A percentile compares a stretch with the other conserved stretches of the same genome.
phyloP scores from a whole-genome alignment of 805 yeast species.

The Debaryomyces tyrocola region DNA sequence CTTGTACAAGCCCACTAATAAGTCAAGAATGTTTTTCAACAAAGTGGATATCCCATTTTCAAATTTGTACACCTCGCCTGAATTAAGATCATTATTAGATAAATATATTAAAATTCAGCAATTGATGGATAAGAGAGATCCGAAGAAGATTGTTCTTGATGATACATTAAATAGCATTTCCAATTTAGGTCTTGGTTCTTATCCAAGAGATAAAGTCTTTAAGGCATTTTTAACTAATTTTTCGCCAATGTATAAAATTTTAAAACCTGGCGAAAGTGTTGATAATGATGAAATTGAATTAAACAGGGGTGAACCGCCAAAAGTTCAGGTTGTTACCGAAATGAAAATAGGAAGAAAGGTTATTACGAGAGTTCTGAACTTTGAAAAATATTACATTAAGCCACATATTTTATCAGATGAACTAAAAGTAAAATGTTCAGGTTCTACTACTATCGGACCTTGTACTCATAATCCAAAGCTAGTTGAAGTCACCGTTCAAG shows the following conservation, averaged over 20 bases:
- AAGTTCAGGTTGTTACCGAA: slow-evolving; percentile 65
- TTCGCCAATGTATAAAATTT: slow-evolving; percentile 50
- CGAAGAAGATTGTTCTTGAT: slow-evolving; percentile 56
- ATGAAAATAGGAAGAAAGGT: slow-evolving; percentile 79
- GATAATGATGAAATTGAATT: slow-evolving; percentile 29
- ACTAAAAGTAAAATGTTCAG: slow-evolving; percentile 79
- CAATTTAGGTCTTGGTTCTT: slow-evolving; percentile 25
- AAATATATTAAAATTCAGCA: slow-evolving; percentile 55
- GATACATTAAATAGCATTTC: slow-evolving; percentile 48
- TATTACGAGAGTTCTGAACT: slow-evolving; percentile 69
- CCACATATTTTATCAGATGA: slow-evolving; percentile 66
- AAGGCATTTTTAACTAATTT: slow-evolving; percentile 47
- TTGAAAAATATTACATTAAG: slow-evolving; percentile 67
- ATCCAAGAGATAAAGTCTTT: slow-evolving; percentile 44
- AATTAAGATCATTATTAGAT: slow-evolving; percentile 53
- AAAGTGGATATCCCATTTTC: slow-evolving; percentile 36
- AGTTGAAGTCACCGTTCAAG: slow-evolving; percentile 82
- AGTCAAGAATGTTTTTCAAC: slow-evolving; percentile 48
- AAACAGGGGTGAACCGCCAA: slow-evolving; percentile 67
- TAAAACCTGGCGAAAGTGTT: slow-evolving; percentile 43
- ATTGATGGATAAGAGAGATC: slow-evolving; percentile 52
- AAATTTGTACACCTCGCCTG: slow-evolving; percentile 50
- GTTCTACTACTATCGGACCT: slow-evolving; percentile 75
- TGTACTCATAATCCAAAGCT: slow-evolving; percentile 54
- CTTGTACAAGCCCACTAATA: slow-evolving; percentile 57